Conservation (phyloP, 495 filamentous ascomycete species). For the Cladorrhinum samala region DNA sequence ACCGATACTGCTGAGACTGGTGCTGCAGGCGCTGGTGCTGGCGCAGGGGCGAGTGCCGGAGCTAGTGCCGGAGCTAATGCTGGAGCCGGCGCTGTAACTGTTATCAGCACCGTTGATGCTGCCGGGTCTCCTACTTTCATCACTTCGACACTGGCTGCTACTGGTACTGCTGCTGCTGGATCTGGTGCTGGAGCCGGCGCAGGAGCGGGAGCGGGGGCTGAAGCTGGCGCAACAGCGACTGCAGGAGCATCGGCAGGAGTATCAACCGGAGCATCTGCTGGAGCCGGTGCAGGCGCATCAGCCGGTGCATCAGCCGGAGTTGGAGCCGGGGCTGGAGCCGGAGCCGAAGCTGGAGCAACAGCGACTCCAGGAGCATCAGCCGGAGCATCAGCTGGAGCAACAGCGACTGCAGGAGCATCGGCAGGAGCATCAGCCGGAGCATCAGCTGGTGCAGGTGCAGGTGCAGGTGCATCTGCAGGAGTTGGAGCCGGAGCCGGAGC, state of each 20-base stretch:
- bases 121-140: not conserved
- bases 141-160: not conserved
- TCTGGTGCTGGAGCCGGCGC: not conserved
- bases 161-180: not conserved
- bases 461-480: not conserved
- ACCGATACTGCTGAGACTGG: not conserved
- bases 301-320: not conserved
- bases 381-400: not conserved
- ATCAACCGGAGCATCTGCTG: not conserved
- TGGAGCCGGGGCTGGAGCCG: not conserved
- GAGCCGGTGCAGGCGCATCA: not conserved
- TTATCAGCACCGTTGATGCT: conserved; percentile 10
- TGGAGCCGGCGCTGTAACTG: not conserved
- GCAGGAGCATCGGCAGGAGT: not conserved
- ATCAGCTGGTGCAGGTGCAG: not conserved
- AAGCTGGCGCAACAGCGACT: not conserved
- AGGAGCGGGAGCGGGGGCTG: not conserved
- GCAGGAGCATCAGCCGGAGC: not conserved
- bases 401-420: not conserved
- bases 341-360: not conserved
- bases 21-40: not conserved
- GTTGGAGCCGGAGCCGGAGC: not conserved
- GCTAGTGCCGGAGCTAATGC: not conserved
- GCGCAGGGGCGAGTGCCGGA: not conserved
- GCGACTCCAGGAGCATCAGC: not conserved